These are phyloP conservation scores for Alternaria longipes DNA, from an alignment of 2,329 filamentous ascomycete species.

Conservation along the genomic window DNA sequence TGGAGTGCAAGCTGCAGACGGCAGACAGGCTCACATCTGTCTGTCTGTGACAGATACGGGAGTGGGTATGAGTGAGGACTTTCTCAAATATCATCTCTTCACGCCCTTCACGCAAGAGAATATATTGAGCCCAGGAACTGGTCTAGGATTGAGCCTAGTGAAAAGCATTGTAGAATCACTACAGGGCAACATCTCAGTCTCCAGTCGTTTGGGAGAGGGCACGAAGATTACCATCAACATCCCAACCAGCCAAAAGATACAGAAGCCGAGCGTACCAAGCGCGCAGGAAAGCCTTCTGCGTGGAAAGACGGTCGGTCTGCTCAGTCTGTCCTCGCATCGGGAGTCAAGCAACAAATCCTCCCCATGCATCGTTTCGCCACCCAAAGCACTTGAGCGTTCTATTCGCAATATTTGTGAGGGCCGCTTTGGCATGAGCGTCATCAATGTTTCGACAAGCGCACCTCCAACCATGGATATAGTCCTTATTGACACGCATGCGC, in stretches of 20 bases:
- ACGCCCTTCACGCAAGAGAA: conserved; percentile 37
- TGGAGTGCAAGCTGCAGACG: neutral
- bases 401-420: conserved; percentile 16
- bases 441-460: neutral
- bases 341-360: neutral
- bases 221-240: conserved; percentile 19
- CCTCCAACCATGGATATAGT: conserved; percentile 5
- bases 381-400: conserved; percentile 5
- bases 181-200: conserved; percentile 30
- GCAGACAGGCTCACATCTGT: conserved; percentile 19
- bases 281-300: neutral
- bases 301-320: conserved; percentile 7
- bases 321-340: conserved; percentile 2
- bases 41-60: conserved; percentile 45
- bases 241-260: neutral
- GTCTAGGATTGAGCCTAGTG: conserved; percentile 35
- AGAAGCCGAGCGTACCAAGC: neutral
- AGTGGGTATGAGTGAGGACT: conserved; percentile 35
- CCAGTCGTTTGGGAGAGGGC: conserved; percentile 19
- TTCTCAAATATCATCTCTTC: conserved; percentile 29
- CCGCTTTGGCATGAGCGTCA: conserved; percentile 11
- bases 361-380: conserved; percentile 4
- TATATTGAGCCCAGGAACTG: conserved; percentile 28
- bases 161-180: conserved; percentile 30
- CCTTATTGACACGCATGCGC: conserved; percentile 13